Conservation (phyloP, 148 eudicot genomes). For the Chenopodium berlandieri region DNA sequence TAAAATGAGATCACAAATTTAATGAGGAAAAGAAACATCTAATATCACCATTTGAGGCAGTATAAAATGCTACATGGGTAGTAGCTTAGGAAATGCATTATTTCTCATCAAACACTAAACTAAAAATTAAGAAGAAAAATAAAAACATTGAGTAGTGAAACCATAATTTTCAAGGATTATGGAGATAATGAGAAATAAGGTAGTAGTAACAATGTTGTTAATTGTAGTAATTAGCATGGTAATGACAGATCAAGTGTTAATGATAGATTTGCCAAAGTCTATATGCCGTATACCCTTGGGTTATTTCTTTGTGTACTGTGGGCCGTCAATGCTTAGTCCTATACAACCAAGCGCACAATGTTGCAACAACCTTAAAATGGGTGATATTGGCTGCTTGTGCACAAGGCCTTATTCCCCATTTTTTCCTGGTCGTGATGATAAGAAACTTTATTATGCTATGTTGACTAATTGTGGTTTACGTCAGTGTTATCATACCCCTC, state of each 20-base stretch:
- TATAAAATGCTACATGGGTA: too few species aligned
- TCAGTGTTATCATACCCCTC: not conserved
- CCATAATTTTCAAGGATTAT: too few species aligned
- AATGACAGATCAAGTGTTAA: not conserved
- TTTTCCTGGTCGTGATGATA: not conserved
- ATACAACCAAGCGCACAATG: not conserved
- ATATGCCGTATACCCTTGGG: not conserved
- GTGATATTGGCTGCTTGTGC: constrained; percentile 7
- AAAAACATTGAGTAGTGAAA: too few species aligned
- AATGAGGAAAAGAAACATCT: too few species aligned
- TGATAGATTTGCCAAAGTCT: not conserved
- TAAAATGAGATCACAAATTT: too few species aligned
- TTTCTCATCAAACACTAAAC: too few species aligned
- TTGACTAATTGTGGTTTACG: constrained; percentile 12
- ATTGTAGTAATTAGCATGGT: not conserved
- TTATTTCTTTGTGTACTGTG: not conserved
- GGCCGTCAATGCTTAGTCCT: not conserved
- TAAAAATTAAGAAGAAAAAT: too few species aligned
- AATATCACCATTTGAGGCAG: too few species aligned
- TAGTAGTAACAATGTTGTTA: not conserved
- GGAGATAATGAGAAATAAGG: not conserved
- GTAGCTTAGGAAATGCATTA: too few species aligned
- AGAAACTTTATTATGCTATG: not conserved
- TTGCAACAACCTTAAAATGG: not conserved
- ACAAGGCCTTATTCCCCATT: not conserved